Percentiles rank a stretch among this genome's conserved stretches.
Conservation (phyloP, 345 rosid species). For the Linum trigynum region DNA sequence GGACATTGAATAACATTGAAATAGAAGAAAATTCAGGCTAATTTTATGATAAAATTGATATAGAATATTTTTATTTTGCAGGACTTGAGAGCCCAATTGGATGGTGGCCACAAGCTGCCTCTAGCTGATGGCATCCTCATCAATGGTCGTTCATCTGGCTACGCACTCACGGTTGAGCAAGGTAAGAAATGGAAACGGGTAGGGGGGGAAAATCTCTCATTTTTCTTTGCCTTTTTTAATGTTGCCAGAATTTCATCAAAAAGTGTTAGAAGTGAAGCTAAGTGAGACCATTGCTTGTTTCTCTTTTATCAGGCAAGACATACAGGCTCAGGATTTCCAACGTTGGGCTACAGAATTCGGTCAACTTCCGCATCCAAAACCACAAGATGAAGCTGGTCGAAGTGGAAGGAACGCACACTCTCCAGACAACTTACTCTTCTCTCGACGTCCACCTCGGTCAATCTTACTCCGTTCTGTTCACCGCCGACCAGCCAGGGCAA, state of each 20-base stretch:
- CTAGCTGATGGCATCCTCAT: slow-evolving; percentile 78
- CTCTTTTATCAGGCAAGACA: slow-evolving; percentile 49
- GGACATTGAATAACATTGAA: too few relatives aligned
- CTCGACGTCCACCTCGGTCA: slow-evolving; percentile 90
- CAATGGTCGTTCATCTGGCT: slow-evolving; percentile 76
- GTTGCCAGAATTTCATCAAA: too few relatives aligned
- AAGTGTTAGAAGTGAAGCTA: too few relatives aligned
- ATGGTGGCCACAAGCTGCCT: slow-evolving; percentile 58
- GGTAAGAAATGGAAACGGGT: slow-evolving; percentile 24
- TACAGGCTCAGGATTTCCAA: slow-evolving; percentile 85
- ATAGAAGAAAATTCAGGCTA: too few relatives aligned
- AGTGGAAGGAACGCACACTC: slow-evolving; percentile 88
- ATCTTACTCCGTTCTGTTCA: slow-evolving; percentile 76
- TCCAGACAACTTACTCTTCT: slow-evolving; percentile 54
- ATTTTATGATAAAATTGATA: too few relatives aligned
- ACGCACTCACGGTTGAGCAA: slow-evolving; percentile 59
- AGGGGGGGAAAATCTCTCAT: background rate
- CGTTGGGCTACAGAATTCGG: slow-evolving; percentile 57
- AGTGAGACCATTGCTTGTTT: background rate
- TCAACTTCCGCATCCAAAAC: slow-evolving; percentile 82
- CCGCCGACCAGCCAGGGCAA: slow-evolving; percentile 61
- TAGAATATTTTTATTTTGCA: slow-evolving; percentile 10
- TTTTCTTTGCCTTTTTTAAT: too few relatives aligned
- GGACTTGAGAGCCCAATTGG: slow-evolving; percentile 50
- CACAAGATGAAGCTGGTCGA: slow-evolving; percentile 78